These are phyloP conservation scores for Syzygium aromaticum DNA, from an alignment of 345 rosid species.

Conservation along the genomic window DNA sequence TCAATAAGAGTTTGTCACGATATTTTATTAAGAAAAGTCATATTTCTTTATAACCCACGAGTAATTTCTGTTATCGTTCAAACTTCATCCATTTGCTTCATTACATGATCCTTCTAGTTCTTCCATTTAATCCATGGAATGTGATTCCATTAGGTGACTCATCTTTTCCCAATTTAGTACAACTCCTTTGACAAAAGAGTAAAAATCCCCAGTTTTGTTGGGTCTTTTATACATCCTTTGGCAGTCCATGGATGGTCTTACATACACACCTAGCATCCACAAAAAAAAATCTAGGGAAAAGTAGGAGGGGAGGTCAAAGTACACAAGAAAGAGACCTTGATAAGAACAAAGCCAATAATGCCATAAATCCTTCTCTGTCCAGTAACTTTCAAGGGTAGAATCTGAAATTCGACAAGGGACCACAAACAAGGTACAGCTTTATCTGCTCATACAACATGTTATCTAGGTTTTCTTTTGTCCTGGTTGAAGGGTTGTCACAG, in stretches of 20 bases:
- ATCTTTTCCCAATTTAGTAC: not conserved
- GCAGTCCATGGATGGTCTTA: not conserved
- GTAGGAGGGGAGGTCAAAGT: not conserved
- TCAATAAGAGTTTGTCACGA: not conserved
- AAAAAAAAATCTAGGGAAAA: not conserved
- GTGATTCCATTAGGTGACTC: not conserved
- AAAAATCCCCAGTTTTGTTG: not conserved
- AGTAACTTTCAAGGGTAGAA: not conserved
- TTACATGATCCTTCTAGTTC: not conserved
- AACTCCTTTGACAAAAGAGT: not conserved
- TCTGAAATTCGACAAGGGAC: not conserved
- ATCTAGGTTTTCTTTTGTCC: not conserved
- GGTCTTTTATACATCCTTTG: not conserved
- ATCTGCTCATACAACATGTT: not conserved
- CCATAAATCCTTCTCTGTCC: not conserved
- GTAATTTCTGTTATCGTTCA: not conserved
- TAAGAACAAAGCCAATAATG: not conserved
- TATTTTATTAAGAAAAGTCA: not conserved
- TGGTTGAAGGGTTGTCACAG: not conserved
- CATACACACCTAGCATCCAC: not conserved
- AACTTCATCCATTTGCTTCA: not conserved
- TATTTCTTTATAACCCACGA: not conserved
- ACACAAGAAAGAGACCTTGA: not conserved
- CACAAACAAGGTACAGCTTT: not conserved
- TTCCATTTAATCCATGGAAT: not conserved